Conservation (phyloP, 1,139 yeast species). For the Zygoascus meyerae region DNA sequence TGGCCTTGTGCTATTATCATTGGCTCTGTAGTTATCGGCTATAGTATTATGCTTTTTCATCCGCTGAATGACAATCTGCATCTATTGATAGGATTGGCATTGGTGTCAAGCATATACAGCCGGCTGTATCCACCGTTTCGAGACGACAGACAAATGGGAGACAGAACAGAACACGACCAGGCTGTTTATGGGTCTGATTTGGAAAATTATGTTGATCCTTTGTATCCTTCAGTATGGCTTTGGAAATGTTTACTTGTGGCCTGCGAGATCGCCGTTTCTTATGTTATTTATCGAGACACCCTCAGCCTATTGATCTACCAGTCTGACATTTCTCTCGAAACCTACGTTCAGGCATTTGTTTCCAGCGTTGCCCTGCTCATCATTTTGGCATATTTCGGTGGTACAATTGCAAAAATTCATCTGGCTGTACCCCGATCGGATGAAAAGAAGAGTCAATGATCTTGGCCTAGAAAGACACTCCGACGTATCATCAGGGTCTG, state of each 20-base stretch:
- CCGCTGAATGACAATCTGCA: conserved; percentile 19
- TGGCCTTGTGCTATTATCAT: conserved; percentile 13
- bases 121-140: conserved; percentile 19
- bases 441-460: too few species aligned
- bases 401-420: not conserved
- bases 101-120: conserved; percentile 19
- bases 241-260: conserved; percentile 12
- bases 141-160: conserved; percentile 8
- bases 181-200: not conserved
- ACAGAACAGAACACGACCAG: conserved; percentile 10
- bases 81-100: conserved; percentile 19
- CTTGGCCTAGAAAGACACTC: too few species aligned
- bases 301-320: not conserved
- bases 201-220: conserved; percentile 3
- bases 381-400: conserved; percentile 6
- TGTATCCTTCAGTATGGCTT: conserved; percentile 13
- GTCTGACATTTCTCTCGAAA: not conserved
- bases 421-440: too few species aligned
- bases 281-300: conserved; percentile 9
- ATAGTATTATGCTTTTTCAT: conserved; percentile 4
- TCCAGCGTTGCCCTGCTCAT: conserved; percentile 7
- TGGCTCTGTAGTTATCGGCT: conserved; percentile 8
- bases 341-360: conserved; percentile 8
- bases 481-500: not conserved
- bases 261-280: conserved; percentile 7